These are phyloP conservation scores for Sporisorium exsertum DNA, from an alignment of 1,284 basidiomycete species.

Conservation along the genomic window DNA sequence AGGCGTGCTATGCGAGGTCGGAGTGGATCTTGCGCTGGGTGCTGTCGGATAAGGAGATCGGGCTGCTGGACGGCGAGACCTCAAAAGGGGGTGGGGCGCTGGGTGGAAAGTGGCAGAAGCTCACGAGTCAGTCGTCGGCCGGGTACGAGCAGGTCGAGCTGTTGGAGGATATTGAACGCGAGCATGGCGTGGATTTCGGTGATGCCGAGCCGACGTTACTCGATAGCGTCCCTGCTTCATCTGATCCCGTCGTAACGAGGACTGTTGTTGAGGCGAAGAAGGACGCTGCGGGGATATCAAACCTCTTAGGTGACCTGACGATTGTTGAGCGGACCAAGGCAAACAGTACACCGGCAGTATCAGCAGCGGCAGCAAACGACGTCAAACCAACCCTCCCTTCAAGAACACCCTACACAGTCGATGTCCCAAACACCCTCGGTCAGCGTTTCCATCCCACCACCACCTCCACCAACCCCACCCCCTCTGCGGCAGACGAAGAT, in stretches of 20 bases:
- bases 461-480: background rate
- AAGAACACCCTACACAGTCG: constrained; percentile 17
- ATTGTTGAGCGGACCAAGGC: constrained; percentile 22
- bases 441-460: constrained; percentile 5
- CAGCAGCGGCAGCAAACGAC: background rate
- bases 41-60: constrained; percentile 30
- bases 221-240: background rate
- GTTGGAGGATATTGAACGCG: constrained; percentile 42
- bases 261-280: background rate
- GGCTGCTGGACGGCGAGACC: constrained; percentile 74
- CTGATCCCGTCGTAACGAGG: background rate
- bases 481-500: background rate
- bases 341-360: background rate
- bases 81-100: constrained; percentile 75
- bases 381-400: constrained; percentile 4
- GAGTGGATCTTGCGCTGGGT: constrained; percentile 51
- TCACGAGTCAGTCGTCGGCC: constrained; percentile 77
- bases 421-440: constrained; percentile 38
- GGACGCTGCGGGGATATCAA: background rate
- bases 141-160: constrained; percentile 71
- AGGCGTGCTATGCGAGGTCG: constrained; percentile 32
- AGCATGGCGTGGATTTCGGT: constrained; percentile 14
- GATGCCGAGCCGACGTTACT: background rate
- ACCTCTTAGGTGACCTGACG: constrained; percentile 20
- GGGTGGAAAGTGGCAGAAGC: constrained; percentile 87